Base-by-base conservation (phyloP, 2,329 filamentous ascomycete genomes). In the Ceratocystiopsis sp. region DNA sequence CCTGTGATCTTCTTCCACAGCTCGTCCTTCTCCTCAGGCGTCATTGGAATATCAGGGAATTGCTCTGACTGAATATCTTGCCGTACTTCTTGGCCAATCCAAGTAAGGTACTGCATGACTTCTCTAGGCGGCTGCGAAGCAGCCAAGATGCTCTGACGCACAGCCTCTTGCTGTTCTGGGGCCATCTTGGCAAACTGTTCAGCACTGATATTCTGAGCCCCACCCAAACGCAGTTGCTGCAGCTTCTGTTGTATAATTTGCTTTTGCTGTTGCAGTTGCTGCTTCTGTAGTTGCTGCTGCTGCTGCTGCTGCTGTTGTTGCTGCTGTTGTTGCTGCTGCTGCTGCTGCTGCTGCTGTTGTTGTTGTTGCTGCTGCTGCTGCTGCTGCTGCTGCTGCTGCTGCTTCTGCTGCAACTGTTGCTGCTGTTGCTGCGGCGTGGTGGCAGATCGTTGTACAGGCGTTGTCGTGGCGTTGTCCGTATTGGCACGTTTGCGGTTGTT, bases 41-140 rank as follows among this genome's bases (percentile, higher is more conserved):
- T 59, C 67, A 73, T 69, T 0, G 56, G 54, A 32, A 73, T 63
- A n/a, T 68, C 65, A 0, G 57, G 53, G 50, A 66, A 59, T 4
- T 55, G 52, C 42, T 71, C 65, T 41, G 61, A 57, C 14, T 51
- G 38, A 15, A 61, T 59, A 8, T 59, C 54, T 14, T 55, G 55
- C 40, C 62, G 50, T 36, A 58, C 55, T 36, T 63, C 59, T 4
- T 48, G 46, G 0, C 53, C 52, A 18, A 63, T 57, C 0, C 47
- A 21, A 44, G 52, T 53, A 4, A 63, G 51, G 4, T 54, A 54
- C 16, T 51, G 46, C 42, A 57, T 57, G 42, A 67, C 66, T 41
- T 69, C 67, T 8, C 6, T 9, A 29, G 25, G 9, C 9, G 25
- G 25, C 25, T 29, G 25, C 25, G 25, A 29, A 29, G 25, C 25